A percentile compares a stretch with the other conserved stretches of the same genome.
phyloP scores from a whole-genome alignment of 2,329 filamentous ascomycete species.

The Aspergillus cejpii region DNA sequence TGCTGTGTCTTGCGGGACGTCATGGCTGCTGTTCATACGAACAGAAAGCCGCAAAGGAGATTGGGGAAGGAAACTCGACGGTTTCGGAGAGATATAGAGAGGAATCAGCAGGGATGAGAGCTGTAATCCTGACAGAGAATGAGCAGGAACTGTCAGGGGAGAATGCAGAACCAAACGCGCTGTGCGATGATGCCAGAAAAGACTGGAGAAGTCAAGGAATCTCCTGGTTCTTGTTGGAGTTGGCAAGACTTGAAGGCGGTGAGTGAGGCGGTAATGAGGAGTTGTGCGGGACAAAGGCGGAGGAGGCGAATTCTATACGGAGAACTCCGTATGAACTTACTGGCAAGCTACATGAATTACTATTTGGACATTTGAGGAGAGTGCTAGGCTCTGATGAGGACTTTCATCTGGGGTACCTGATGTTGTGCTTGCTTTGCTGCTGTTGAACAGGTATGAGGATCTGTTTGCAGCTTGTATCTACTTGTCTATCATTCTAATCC shows the following conservation, averaged over 20 bases:
- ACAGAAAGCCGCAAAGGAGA: constrained; percentile 19
- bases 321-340: too few relatives aligned
- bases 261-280: constrained; percentile 9
- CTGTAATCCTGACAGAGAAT: neutral
- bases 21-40: constrained; percentile 52
- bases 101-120: neutral
- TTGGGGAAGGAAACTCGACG: constrained; percentile 11
- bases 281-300: neutral
- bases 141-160: neutral
- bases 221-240: constrained; percentile 13
- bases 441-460: neutral
- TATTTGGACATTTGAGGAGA: too few relatives aligned
- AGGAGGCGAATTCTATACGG: neutral
- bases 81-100: constrained; percentile 8
- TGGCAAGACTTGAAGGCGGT: constrained; percentile 10
- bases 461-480: neutral
- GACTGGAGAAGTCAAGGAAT: constrained; percentile 9
- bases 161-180: constrained; percentile 1
- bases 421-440: neutral
- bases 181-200: constrained; percentile 6
- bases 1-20: constrained; percentile 92
- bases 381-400: neutral
- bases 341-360: neutral
- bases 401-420: neutral
- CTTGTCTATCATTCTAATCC: neutral